Evolutionary conservation across 257 asterid genomes (phyloP).

Genomic region (Plantago ovata): DNA sequence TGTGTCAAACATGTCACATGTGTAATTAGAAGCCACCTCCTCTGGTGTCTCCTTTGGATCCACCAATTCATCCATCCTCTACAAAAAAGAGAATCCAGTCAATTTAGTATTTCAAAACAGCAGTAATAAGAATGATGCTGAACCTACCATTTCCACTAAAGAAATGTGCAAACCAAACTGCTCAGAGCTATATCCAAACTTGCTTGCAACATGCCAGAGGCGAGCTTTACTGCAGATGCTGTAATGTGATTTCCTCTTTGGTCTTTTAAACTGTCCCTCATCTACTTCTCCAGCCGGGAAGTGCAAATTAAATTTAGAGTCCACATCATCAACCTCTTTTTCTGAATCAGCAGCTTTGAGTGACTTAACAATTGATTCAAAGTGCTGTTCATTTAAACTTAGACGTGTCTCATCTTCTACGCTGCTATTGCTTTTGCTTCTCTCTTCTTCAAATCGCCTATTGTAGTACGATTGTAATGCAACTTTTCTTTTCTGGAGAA

Average conservation of each 20-base stretch:
- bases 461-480: conserved; percentile 63
- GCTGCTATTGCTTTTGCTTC: no score
- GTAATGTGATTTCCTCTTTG: conserved; percentile 79
- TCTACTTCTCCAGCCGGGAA: conserved; percentile 71
- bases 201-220: conserved; percentile 88
- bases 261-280: conserved; percentile 94
- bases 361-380: conserved; percentile 68
- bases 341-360: conserved; percentile 85
- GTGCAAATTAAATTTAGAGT: conserved; percentile 80
- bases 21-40: conserved; percentile 88
- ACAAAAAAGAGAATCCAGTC: conserved; percentile 21
- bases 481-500: conserved; percentile 88
- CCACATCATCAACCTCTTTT: conserved; percentile 92
- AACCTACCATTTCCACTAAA: conserved; percentile 62
- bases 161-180: conserved; percentile 88
- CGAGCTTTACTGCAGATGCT: conserved; percentile 71
- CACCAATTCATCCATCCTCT: conserved; percentile 92
- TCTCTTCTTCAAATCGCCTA: conserved; percentile 83
- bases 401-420: conserved; percentile 74
- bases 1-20: conserved; percentile 73
- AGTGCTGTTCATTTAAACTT: conserved; percentile 59
- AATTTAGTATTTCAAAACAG: conserved; percentile 12
- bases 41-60: conserved; percentile 97
- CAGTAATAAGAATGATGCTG: conserved; percentile 16
- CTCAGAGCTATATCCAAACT: conserved; percentile 94